phyloP scores from a whole-genome alignment of 139 green algal species.

The Mesostigma viride region DNA sequence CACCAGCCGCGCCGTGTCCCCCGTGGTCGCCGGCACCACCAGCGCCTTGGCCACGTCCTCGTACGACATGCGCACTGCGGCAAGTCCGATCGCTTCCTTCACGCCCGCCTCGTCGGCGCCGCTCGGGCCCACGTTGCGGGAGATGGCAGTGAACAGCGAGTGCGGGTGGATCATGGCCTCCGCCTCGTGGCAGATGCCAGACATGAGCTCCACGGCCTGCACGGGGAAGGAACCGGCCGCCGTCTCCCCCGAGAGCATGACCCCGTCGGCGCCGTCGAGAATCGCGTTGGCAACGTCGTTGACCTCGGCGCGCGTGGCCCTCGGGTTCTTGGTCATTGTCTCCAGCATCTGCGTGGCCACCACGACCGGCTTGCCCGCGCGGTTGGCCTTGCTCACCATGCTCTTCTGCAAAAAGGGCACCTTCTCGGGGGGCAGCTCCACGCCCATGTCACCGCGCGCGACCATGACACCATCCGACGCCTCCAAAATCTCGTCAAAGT shows the following conservation, averaged over 20 bases:
- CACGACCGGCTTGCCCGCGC: too few relatives aligned
- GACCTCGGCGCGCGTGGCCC: conserved; percentile 62
- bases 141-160: too few relatives aligned
- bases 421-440: conserved; percentile 96
- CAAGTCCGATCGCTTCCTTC: too few relatives aligned
- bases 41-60: too few relatives aligned
- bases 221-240: conserved; percentile 79
- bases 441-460: conserved; percentile 89
- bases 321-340: conserved; percentile 47
- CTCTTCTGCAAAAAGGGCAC: conserved; percentile 41
- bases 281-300: conserved; percentile 34
- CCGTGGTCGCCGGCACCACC: too few relatives aligned
- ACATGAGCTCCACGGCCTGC: conserved; percentile 55
- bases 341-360: conserved; percentile 33
- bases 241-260: conserved; percentile 76
- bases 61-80: too few relatives aligned
- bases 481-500: conserved; percentile 90
- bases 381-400: too few relatives aligned
- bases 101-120: too few relatives aligned
- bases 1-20: too few relatives aligned
- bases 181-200: too few relatives aligned
- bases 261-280: conserved; percentile 22
- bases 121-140: too few relatives aligned
- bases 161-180: too few relatives aligned
- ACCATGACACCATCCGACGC: conserved; percentile 79